A percentile compares a stretch with the other conserved stretches of the same genome.
These are phyloP conservation scores for Acorus calamus DNA, from an alignment of 106 monocot species.

Conservation along the genomic window DNA sequence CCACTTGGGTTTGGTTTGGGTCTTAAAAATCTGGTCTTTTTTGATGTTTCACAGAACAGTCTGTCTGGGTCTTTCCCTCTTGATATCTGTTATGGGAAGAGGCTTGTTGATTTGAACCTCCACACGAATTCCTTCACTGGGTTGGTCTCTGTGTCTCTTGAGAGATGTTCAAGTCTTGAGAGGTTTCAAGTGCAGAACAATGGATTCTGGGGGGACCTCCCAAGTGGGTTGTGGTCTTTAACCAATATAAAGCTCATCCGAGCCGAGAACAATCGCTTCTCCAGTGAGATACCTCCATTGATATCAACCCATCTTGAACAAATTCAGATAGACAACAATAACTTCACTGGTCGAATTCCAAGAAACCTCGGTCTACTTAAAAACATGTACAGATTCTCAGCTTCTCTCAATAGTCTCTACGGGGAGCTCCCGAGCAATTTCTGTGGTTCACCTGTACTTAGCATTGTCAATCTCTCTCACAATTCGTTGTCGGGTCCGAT, in stretches of 20 bases:
- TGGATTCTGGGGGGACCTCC: conserved; percentile 36
- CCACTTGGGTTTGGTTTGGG: conserved; percentile 47
- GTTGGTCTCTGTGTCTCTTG: conserved; percentile 17
- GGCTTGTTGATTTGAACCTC: conserved; percentile 32
- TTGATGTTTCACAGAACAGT: conserved; percentile 60
- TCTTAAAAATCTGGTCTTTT: conserved; percentile 24
- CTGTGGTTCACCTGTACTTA: conserved; percentile 52
- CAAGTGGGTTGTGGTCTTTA: conserved; percentile 55
- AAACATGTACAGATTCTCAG: conserved; percentile 58
- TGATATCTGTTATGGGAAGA: conserved; percentile 35
- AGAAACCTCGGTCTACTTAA: conserved; percentile 27
- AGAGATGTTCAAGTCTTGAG: conserved; percentile 36
- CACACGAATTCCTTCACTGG: conserved; percentile 41
- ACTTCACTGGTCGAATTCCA: conserved; percentile 50
- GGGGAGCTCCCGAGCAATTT: conserved; percentile 50
- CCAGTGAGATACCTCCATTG: conserved; percentile 40
- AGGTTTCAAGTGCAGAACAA: conserved; percentile 58
- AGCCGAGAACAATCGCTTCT: conserved; percentile 55
- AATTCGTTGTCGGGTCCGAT: conserved; percentile 56
- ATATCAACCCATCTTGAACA: conserved; percentile 34
- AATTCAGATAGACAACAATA: conserved; percentile 67
- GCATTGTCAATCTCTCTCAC: conserved; percentile 56
- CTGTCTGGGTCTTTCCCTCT: conserved; percentile 49
- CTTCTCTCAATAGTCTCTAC: conserved; percentile 36
- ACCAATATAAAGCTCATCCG: conserved; percentile 32